These are phyloP conservation scores for Aspergillus unguis DNA, from an alignment of 2,329 filamentous ascomycete species.

Conservation along the genomic window DNA sequence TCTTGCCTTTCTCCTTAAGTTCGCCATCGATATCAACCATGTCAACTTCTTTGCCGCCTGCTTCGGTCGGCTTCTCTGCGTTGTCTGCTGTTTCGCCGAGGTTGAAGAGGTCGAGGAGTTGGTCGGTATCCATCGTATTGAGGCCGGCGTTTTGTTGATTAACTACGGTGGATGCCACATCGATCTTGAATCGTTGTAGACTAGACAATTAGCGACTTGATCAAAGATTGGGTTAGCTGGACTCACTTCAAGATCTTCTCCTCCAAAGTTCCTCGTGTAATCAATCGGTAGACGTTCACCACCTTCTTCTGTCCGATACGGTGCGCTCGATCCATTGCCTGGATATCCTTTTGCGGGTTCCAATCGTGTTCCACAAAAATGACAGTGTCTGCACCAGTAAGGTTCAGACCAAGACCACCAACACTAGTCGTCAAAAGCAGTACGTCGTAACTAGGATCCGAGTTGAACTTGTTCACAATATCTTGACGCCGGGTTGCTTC, in stretches of 20 bases:
- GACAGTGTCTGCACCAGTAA: constrained; percentile 96
- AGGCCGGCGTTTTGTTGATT: constrained; percentile 98
- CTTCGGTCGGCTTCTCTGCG: constrained; percentile 60
- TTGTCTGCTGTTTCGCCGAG: constrained; percentile 66
- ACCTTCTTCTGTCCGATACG: constrained; percentile 99
- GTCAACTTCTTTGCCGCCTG: constrained; percentile 58
- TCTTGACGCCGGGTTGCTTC: constrained; percentile 92
- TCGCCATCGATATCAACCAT: constrained; percentile 94
- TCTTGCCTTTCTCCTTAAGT: constrained; percentile 90
- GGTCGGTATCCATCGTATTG: constrained; percentile 95
- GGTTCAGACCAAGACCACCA: constrained; percentile 87
- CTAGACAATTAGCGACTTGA: constrained; percentile 44
- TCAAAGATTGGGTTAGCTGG: background rate
- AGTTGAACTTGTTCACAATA: constrained; percentile 98
- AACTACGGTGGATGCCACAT: constrained; percentile 95
- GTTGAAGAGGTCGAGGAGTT: constrained; percentile 95
- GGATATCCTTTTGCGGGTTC: constrained; percentile 98
- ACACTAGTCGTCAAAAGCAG: constrained; percentile 92
- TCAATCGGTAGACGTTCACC: constrained; percentile 95
- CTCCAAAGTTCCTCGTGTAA: constrained; percentile 91
- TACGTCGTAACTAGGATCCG: constrained; percentile 93
- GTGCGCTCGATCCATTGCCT: constrained; percentile 98
- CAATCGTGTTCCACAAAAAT: constrained; percentile 99
- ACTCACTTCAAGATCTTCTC: constrained; percentile 89
- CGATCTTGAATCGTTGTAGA: constrained; percentile 98